Evolutionary conservation across 768 basidiomycete genomes (phyloP), one percentile per base, ranked within the genome.

Genomic region (Tylopilus sp.): DNA sequence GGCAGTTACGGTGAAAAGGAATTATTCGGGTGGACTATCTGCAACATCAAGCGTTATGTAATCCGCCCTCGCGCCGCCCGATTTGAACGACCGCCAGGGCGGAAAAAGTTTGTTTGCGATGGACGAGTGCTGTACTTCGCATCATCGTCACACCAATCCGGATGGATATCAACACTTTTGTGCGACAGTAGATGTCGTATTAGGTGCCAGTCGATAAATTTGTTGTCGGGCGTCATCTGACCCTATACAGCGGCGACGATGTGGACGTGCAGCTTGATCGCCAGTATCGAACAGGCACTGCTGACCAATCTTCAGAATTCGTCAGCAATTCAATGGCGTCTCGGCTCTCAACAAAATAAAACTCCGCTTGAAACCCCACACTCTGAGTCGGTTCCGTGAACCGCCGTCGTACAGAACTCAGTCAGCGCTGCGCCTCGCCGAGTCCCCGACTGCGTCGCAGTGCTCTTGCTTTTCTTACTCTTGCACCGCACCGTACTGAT

Each of bases 11-110:
- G 51, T 23, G 20, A 8, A 48, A 28, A 41, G 40, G 39, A 18
- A 42, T 22, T 46, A 39, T n/a, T 48, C 48, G 40, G 58, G 42
- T 40, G 7, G 25, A 47, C 38, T 50, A 50, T 61, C 61, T 42
- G 50, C n/a, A 15, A 42, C 50, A 35, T 20, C 2, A 35, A 6
- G 11, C 0, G 8, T 63, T 63, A 63, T 41, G 52, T 63, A 65
- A 65, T 49, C 35, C 12, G 10, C 2, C 45, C 40, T 44, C 41
- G 12, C 22, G 25, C 10, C 53, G 40, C 6, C 31, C n/a, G n/a
- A n/a, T n/a, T n/a, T n/a, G n/a, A n/a, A n/a, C n/a, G n/a, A n/a
- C n/a, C n/a, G n/a, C n/a, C n/a, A n/a, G n/a, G n/a, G n/a, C n/a
- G n/a, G n/a, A n/a, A n/a, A n/a, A n/a, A n/a, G n/a, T n/a, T n/a